phyloP scores from a whole-genome alignment of 306 rosid genomes.

The Malus sieversii region DNA sequence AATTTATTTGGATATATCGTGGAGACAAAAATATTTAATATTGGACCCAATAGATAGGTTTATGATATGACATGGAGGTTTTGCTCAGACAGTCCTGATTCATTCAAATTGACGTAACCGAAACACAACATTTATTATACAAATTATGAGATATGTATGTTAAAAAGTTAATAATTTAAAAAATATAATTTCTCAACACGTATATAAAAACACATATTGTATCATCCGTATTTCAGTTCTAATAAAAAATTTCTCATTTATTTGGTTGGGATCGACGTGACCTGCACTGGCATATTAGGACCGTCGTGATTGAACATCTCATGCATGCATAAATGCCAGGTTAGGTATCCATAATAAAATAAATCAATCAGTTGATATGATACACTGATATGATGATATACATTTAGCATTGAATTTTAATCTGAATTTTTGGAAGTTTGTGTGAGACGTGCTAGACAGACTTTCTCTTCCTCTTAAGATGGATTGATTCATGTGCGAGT shows the following conservation, averaged over 20 bases:
- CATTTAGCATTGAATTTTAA: no score
- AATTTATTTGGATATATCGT: not conserved
- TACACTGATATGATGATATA: no score
- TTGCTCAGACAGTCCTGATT: not conserved
- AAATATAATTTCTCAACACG: fast-evolving
- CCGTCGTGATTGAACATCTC: not conserved
- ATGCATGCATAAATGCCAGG: not conserved
- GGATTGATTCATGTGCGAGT: not conserved
- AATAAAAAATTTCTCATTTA: no score
- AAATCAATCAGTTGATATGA: not conserved
- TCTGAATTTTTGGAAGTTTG: no score
- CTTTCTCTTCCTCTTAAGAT: not conserved
- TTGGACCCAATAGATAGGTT: not conserved
- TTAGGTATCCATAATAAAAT: not conserved
- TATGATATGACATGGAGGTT: not conserved
- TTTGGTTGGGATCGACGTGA: not conserved
- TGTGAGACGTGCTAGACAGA: no score
- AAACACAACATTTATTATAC: fast-evolving
- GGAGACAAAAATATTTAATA: not conserved
- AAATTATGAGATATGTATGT: no score
- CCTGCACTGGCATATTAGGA: not conserved
- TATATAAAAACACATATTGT: no score
- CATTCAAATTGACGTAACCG: not conserved
- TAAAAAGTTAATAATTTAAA: no score
- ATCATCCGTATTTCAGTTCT: no score